These are phyloP conservation scores for Gracilaria caudata DNA, from an alignment of 23 red algal species.

Conservation along the genomic window DNA sequence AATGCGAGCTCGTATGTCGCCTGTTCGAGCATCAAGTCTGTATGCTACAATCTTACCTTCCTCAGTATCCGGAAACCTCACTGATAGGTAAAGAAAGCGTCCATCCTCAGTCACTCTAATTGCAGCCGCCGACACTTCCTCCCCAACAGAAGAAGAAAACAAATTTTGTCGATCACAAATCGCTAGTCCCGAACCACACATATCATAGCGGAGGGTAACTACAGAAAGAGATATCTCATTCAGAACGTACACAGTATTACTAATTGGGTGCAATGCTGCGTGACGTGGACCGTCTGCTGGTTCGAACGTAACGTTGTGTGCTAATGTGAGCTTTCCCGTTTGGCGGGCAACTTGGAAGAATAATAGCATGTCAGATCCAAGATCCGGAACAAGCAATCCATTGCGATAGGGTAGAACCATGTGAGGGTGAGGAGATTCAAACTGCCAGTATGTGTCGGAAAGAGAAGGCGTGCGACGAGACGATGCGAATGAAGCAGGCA, in stretches of 20 bases:
- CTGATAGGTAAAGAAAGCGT: conserved; percentile 41
- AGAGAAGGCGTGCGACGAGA: not conserved
- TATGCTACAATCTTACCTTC: conserved; percentile 40
- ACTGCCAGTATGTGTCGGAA: conserved; percentile 22
- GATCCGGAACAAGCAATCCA: conserved; percentile 51
- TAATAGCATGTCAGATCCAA: conserved; percentile 27
- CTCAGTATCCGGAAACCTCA: conserved; percentile 2
- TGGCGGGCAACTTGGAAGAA: conserved; percentile 4
- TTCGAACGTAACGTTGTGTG: not conserved
- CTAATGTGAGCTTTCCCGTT: not conserved
- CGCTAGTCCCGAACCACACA: not conserved
- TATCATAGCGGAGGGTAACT: not conserved
- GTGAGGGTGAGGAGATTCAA: conserved; percentile 25
- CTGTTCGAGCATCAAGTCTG: not conserved
- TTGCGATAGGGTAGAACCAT: conserved; percentile 47
- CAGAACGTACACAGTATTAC: conserved; percentile 41
- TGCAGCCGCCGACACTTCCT: conserved; percentile 34
- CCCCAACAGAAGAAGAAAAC: not conserved
- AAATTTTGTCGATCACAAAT: conserved; percentile 8
- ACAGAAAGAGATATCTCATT: conserved; percentile 42
- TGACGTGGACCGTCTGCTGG: conserved; percentile 26
- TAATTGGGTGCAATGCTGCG: conserved; percentile 8
- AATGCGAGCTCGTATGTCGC: conserved; percentile 23
- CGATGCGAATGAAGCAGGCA: conserved; percentile 6
- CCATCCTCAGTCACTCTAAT: conserved; percentile 49